phyloP scores from a whole-genome alignment of 2,329 filamentous ascomycete genomes.

The Fragosphaeria purpurea region DNA sequence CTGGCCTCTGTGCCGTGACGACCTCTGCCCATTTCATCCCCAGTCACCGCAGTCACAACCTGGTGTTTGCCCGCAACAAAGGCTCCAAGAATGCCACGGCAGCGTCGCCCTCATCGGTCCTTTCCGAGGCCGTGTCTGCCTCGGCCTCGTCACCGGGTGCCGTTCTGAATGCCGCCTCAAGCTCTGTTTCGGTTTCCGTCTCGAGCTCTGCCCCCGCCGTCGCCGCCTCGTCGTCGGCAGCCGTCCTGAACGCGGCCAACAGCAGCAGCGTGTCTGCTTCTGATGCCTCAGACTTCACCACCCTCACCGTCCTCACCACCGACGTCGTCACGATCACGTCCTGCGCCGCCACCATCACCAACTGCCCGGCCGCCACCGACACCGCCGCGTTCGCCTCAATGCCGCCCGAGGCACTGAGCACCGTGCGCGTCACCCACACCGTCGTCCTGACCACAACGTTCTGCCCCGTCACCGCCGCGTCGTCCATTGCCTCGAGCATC shows the following conservation, averaged over 20 bases:
- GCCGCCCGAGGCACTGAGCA: slow-evolving; percentile 19
- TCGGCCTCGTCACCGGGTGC: background rate
- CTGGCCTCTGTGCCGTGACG: slow-evolving; percentile 35
- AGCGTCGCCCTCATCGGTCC: background rate
- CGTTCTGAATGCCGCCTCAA: background rate
- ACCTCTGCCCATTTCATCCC: slow-evolving; percentile 30
- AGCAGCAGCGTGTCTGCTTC: background rate
- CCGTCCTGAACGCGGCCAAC: slow-evolving; percentile 1
- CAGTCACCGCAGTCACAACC: slow-evolving; percentile 24
- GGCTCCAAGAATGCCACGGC: slow-evolving; percentile 12
- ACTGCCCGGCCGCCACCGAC: slow-evolving; percentile 22
- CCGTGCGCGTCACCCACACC: slow-evolving; percentile 28
- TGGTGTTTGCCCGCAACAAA: slow-evolving; percentile 19
- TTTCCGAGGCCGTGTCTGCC: background rate
- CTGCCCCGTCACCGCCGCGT: slow-evolving; percentile 32
- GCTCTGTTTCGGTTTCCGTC: background rate
- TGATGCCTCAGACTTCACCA: slow-evolving; percentile 20
- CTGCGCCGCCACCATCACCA: slow-evolving; percentile 17
- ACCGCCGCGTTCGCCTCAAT: slow-evolving; percentile 26
- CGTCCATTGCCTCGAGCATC: slow-evolving; percentile 27
- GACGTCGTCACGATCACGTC: slow-evolving; percentile 26
- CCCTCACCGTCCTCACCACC: slow-evolving; percentile 31
- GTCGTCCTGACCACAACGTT: slow-evolving; percentile 28
- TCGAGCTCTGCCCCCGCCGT: background rate
- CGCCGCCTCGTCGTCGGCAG: background rate